Base-by-base conservation (phyloP, 2,329 filamentous ascomycete species). In the Paracoccidioides lutzii region DNA sequence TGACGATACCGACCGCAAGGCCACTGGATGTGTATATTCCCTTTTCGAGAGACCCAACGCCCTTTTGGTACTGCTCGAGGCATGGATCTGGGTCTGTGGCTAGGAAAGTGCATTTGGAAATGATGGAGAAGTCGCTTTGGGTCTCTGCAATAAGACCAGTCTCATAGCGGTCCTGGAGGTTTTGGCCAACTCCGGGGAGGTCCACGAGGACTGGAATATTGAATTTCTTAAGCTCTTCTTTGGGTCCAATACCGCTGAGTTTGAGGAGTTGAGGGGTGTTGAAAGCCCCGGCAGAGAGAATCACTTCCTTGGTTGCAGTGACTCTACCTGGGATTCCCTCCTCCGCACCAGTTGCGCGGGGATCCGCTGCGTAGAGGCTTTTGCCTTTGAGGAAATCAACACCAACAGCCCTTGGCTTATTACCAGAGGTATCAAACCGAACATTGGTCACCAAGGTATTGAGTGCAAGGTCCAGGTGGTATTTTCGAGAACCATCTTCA, bases 211-310 rank as follows among this genome's bases (percentile, higher is more conserved):
- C 67, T 1, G 71, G 59, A 57, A 84, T 83, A 14, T 71, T 69
- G 61, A 78, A 74, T 52, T 72, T 70, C 15, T 72, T 59, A 7
- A 85, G 73, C 59, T 81, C 76, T 0, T 69, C 65, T 30, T 68
- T 63, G 0, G 81, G 80, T 0, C 82, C 81, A 45, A 85, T 77
- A 8, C 82, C 82, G 52, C 74, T 78, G 2, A 84, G 75, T 70
- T 82, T 80, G 12, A 85, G 75, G 5, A 85, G 69, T 65, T 85
- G 82, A 6, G 81, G 80, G 0, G 77, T 78, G 67, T 84, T 81
- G 67, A 81, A 84, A 0, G 80, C 74, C 9, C 82, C 82, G 8
- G 65, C 72, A 6, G 73, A 66, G 8, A 76, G 52, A 55, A 76
- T 74, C 14, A 76, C 69, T 59, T 76, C 74, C 30, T 65, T 67